Base-by-base conservation (phyloP, 352 stramenopile genomes). In the Phytophthora pini region DNA sequence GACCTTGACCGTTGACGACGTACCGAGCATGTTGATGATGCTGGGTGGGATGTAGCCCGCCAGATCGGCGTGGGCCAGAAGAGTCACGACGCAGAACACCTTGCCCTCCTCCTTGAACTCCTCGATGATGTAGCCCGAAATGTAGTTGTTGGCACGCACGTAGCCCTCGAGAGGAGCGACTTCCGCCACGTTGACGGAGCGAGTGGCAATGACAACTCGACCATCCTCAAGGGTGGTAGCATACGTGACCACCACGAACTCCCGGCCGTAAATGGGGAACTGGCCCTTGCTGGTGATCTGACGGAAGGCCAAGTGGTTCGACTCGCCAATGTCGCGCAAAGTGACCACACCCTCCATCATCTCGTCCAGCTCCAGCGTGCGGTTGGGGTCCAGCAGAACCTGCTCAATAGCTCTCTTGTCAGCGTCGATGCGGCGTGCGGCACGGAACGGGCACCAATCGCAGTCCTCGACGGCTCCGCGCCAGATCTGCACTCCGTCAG, bases 1-100 rank as follows among this genome's bases (percentile, higher is more conserved):
- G 41, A 92, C 82, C 72, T 93, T 90, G 60, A 90, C 78, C 2
- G 85, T 93, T n/a, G 85, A 82, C 5, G 85, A 93, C 65, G 85
- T 93, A 65, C 85, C 85, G 48, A 93, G 81, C 82, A 90, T 89
- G 76, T 93, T 94, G 69, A 93, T 82, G 52, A 94, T 77, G 51
- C 74, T 82, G 22, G 87, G 74, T 27, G 87, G 87, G 60, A 94
- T 91, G 70, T 87, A 93, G n/a, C 87, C 87, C 8, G 79, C 65
- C 48, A 94, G 68, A 49, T 94, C 85, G 50, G 82, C 84, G 65
- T 94, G 87, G 26, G 84, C 87, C 4, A 94, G 55, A 38, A 94
- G 80, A 20, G 80, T 92, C 50, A 93, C 84, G 44, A 90, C 59
- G 59, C 84, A 93, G 69, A 79, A 88, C 9, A 78, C 64, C 38